Evolutionary conservation across 148 eudicot genomes (phyloP), one percentile per base, ranked within the genome.

Genomic region (Agrostemma githago): DNA sequence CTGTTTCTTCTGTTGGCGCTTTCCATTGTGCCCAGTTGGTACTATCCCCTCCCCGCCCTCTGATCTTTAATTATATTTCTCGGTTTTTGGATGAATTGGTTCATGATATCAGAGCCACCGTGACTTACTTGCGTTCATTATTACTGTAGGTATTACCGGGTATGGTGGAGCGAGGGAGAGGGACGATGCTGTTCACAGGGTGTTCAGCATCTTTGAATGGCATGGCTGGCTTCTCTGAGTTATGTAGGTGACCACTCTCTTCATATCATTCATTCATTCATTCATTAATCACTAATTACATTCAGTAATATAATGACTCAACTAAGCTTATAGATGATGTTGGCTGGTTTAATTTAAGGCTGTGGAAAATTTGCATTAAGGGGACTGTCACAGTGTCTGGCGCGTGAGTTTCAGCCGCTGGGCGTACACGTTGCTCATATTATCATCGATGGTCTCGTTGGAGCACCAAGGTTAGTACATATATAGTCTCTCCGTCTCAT

Each of bases 21-120:
- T 92, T 92, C 79, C 89, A 86, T 75, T 90, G 96, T 80, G 89
- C 93, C 59, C 97, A 92, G 71, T 87, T 83, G 88, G 97, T 92
- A 40, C 42, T 63, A 5, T 5, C 46, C 46, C 46, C 46, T 1
- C 46, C 46, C 46, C 8, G 46, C 8, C 46, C 6, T 43, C 5
- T 43, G 46, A 43, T 43, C 46, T 43, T 43, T 43, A 43, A 7
- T 43, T 43, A 43, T 4, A 42, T 42, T 42, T 42, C 6, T 42
- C 44, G 6, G 44, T 3, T n/a, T n/a, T n/a, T n/a, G n/a, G n/a
- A n/a, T n/a, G n/a, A n/a, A n/a, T n/a, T n/a, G n/a, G n/a, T n/a
- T n/a, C n/a, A n/a, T n/a, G n/a, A n/a, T n/a, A 26, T 26, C 34
- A 26, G 34, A 26, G 34, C 34, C 34, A 26, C 0, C 34, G 1